Evolutionary conservation across 495 filamentous ascomycete species (phyloP), one percentile per base, ranked within the genome.

Genomic region (Lasiosphaeria ovina): DNA sequence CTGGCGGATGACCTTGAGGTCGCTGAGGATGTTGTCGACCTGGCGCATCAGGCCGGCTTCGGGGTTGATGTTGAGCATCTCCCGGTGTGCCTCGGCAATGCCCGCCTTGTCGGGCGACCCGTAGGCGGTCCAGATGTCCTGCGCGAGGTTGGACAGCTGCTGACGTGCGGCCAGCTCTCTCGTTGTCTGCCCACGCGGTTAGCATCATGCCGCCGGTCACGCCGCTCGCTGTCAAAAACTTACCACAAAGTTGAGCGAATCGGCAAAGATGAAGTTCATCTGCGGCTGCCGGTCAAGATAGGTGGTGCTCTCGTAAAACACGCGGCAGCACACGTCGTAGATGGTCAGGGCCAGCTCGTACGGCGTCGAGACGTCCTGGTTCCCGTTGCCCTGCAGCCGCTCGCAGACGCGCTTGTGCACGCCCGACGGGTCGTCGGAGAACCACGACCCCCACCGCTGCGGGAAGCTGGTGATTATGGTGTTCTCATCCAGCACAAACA

Each of bases 401-500:
- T 62, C 54, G 3, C 76, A 65, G 49, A 90, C 81, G 5, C 84
- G 82, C 56, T 86, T 83, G 45, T 89, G 74, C 4, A 90, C 83
- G 34, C 84, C 87, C 0, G 87, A 79, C 6, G 78, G 76, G 57
- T 90, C 87, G n/a, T 87, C 86, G 63, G 83, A 80, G 0, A 62
- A 62, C 35, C 54, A 57, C 3, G 54, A 58, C 14, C 87, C 82
- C 75, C 85, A 91, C 10, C 86, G 76, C 57, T 85, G 79, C 0
- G 87, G 85, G 61, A 90, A 90, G 52, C 81, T 79, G 1, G 88
- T 89, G 24, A 91, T 82, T 36, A 91, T 83, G 34, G 88, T 77
- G 17, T 85, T 58, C 10, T 80, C 79, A 24, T 87, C 86, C 3
- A 90, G 62, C 36, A 89, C 79, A 85, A 85, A 90, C 78, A 90